phyloP scores from a whole-genome alignment of 2,329 filamentous ascomycete species.

The Metarhizium sp. region DNA sequence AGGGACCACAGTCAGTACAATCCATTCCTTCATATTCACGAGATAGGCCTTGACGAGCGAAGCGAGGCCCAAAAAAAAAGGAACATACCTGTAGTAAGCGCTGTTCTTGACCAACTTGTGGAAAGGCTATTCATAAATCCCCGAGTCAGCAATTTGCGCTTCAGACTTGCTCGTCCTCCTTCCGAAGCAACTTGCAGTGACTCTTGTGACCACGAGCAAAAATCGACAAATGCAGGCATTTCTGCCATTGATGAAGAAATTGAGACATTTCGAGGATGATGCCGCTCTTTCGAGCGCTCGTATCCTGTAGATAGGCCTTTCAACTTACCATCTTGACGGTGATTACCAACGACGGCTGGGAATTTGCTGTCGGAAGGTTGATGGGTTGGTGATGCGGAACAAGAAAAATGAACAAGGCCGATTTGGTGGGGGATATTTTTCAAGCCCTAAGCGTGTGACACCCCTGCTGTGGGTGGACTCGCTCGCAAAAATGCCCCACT shows the following conservation, averaged over 20 bases:
- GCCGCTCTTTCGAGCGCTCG: background rate
- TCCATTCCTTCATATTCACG: too few species aligned
- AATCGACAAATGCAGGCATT: conserved; percentile 24
- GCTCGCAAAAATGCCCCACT: conserved; percentile 9
- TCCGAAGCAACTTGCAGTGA: conserved; percentile 99
- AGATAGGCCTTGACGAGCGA: background rate
- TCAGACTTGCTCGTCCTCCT: conserved; percentile 55
- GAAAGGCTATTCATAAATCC: conserved; percentile 58
- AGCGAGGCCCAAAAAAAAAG: background rate
- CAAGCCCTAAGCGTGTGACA: conserved; percentile 27
- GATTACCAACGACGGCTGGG: conserved; percentile 33
- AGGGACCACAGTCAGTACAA: conserved; percentile 9
- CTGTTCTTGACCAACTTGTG: conserved; percentile 95
- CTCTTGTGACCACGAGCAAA: conserved; percentile 42
- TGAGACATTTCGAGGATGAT: conserved; percentile 12
- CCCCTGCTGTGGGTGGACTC: conserved; percentile 8
- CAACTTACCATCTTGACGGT: conserved; percentile 63
- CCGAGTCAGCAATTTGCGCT: conserved; percentile 99
- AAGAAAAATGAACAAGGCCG: conserved; percentile 5
- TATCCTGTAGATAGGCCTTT: conserved; percentile 21
- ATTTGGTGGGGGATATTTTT: conserved; percentile 31
- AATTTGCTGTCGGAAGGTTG: conserved; percentile 26
- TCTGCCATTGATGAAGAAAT: conserved; percentile 23
- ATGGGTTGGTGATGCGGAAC: conserved; percentile 21
- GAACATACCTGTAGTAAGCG: conserved; percentile 91